Percentiles rank a stretch among this genome's conserved stretches.
These are phyloP conservation scores for Rauvolfia tetraphylla DNA, from an alignment of 257 asterid genomes.

Conservation along the genomic window DNA sequence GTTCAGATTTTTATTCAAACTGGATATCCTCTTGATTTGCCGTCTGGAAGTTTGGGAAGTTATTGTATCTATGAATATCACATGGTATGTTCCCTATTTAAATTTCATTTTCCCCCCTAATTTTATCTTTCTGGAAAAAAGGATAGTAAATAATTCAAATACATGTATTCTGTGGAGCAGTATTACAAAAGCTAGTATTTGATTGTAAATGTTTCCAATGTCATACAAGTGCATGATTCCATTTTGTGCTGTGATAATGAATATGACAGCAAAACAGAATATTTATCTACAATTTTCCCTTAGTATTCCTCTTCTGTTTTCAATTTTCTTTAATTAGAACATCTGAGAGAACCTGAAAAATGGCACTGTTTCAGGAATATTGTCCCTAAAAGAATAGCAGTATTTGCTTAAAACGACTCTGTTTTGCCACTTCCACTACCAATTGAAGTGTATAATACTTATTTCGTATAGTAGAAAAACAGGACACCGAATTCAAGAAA, in stretches of 20 bases:
- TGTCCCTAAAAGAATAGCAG: too few species aligned
- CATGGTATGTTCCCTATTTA: slow-evolving; percentile 64
- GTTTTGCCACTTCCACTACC: too few species aligned
- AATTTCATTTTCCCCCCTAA: too few species aligned
- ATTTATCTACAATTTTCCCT: neutral
- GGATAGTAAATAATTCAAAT: neutral
- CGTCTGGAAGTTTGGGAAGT: slow-evolving; percentile 99
- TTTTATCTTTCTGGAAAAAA: neutral
- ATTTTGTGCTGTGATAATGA: neutral
- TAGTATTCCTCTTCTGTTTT: neutral
- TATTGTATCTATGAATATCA: slow-evolving; percentile 99
- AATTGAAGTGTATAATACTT: neutral
- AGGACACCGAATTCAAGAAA: neutral
- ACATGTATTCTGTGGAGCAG: neutral
- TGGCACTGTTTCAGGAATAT: neutral
- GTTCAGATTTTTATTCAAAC: slow-evolving; percentile 97
- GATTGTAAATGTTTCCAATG: neutral
- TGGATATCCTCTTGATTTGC: slow-evolving; percentile 98
- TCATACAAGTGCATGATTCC: neutral
- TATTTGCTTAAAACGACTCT: too few species aligned
- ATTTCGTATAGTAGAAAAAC: neutral
- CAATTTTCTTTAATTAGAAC: neutral
- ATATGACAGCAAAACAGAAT: neutral
- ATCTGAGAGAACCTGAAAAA: neutral
- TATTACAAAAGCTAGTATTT: neutral